Evolutionary conservation across 2,329 filamentous ascomycete species (phyloP).

Genomic region (Hypoxylon sp.): DNA sequence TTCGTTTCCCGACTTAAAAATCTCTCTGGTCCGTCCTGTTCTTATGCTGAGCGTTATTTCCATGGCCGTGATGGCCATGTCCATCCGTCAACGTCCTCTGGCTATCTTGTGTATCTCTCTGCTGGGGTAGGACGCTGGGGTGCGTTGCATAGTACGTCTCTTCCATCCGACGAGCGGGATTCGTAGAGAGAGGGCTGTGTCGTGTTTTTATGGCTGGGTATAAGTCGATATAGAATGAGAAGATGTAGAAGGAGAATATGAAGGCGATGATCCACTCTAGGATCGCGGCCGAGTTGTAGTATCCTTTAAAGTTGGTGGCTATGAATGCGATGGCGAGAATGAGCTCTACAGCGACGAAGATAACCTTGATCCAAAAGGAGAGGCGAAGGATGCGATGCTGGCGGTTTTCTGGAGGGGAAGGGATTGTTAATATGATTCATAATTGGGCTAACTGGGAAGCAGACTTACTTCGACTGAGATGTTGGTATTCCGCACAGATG

Average conservation of each 20-base stretch:
- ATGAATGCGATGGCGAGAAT: slow-evolving; percentile 81
- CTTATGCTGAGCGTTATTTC: slow-evolving; percentile 16
- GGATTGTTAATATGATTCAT: background rate
- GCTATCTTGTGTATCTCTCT: slow-evolving; percentile 49
- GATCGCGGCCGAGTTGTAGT: slow-evolving; percentile 78
- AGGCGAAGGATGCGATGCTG: slow-evolving; percentile 79
- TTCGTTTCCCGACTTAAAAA: slow-evolving; percentile 40
- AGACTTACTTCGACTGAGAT: slow-evolving; percentile 78
- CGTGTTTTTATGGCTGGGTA: slow-evolving; percentile 78
- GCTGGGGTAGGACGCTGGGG: slow-evolving; percentile 29
- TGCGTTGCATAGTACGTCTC: slow-evolving; percentile 47
- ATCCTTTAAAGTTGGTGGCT: slow-evolving; percentile 63
- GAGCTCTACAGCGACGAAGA: slow-evolving; percentile 86
- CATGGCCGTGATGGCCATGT: slow-evolving; percentile 20
- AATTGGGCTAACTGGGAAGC: slow-evolving; percentile 1
- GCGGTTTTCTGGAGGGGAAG: slow-evolving; percentile 71
- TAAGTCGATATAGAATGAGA: slow-evolving; percentile 90
- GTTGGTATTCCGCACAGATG: slow-evolving; percentile 91
- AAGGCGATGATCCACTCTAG: slow-evolving; percentile 86
- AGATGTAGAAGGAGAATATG: slow-evolving; percentile 88
- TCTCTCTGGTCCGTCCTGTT: slow-evolving; percentile 41
- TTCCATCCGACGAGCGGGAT: slow-evolving; percentile 49
- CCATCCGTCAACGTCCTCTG: slow-evolving; percentile 50
- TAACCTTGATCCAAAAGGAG: slow-evolving; percentile 90
- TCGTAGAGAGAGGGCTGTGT: slow-evolving; percentile 44